Percentiles rank a stretch among this genome's conserved stretches.
Evolutionary conservation across 805 yeast species (phyloP).

Genomic region (Metschnikowia henanensis): DNA sequence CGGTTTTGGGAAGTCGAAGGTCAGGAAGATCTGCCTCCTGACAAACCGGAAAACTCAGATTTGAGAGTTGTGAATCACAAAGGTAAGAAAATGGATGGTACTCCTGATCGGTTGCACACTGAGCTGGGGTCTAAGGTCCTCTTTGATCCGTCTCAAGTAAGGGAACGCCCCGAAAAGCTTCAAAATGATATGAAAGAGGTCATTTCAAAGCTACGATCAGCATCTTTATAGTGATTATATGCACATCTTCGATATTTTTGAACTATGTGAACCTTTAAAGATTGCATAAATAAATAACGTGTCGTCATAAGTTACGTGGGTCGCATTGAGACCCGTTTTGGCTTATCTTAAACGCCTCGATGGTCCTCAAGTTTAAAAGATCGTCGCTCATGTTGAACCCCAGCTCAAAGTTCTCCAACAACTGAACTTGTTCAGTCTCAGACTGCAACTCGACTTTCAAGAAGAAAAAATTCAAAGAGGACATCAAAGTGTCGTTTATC

Average conservation of each 20-base stretch:
- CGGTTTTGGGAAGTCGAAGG: background rate
- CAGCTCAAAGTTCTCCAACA: conserved; percentile 24
- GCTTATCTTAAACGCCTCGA: conserved; percentile 14
- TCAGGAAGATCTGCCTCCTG: background rate
- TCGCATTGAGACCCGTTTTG: background rate
- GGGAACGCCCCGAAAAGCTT: conserved; percentile 14
- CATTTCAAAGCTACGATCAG: conserved; percentile 1
- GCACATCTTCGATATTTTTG: no score
- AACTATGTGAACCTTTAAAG: no score
- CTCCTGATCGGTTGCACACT: background rate
- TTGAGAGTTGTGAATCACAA: background rate
- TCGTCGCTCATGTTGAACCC: conserved; percentile 27
- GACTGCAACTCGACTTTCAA: conserved; percentile 25
- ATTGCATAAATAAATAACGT: no score
- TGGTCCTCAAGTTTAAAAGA: conserved; percentile 20
- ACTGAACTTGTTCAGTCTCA: conserved; percentile 18
- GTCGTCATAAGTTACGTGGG: background rate
- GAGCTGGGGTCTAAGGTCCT: background rate
- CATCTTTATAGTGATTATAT: no score
- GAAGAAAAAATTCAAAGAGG: conserved; percentile 31
- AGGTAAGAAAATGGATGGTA: background rate
- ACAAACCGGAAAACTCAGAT: background rate
- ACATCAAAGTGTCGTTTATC: conserved; percentile 15
- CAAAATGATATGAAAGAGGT: conserved; percentile 2
- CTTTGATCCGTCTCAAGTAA: conserved; percentile 9